Evolutionary conservation across 805 yeast species (phyloP), one percentile per base, ranked within the genome.

Genomic region (Wickerhamiella allomyrinae): DNA sequence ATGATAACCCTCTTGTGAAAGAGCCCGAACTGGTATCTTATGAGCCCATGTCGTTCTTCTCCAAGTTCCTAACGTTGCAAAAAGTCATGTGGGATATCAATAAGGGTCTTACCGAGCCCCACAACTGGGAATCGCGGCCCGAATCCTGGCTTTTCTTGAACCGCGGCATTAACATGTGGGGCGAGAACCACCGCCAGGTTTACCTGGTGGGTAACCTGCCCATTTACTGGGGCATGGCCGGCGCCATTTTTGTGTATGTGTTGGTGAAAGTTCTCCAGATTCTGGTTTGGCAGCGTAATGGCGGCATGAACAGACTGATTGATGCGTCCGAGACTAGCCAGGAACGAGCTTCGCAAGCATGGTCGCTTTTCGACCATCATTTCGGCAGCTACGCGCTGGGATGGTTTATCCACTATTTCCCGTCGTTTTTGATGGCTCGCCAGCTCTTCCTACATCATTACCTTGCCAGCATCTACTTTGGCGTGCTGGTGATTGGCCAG

Each of bases 401-500:
- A 10, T 91, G 95, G 91, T 70, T 75, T 14, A 71, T 85, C 27
- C 99, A 91, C 64, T 87, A 80, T 59, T 74, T 83, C 58, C 95
- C 95, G 48, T 87, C 86, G 69, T 87, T 74, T 65, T 68, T 87
- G 54, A 87, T 89, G 96, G 71, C 74, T 46, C 79, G 96, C 66
- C 96, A 87, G 64, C 79, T 83, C 58, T 87, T 89, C 66, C 70
- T 87, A 59, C 96, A 87, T 58, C 97, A 87, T 62, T 86, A 86
- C 58, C 67, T 91, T 50, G 96, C 95, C 43, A 84, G 97, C 2
- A 72, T 84, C 41, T 91, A 85, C 65, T 91, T 91, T 62, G 91
- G 85, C 37, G 68, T 83, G 41, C 67, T 84, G 49, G 83, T 79
- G 2, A 65, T 84, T 40, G 82, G 81, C n/a, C 87, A 80, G 52